These are phyloP conservation scores for Arachis hypogaea DNA, from an alignment of 306 rosid species.

Conservation along the genomic window DNA sequence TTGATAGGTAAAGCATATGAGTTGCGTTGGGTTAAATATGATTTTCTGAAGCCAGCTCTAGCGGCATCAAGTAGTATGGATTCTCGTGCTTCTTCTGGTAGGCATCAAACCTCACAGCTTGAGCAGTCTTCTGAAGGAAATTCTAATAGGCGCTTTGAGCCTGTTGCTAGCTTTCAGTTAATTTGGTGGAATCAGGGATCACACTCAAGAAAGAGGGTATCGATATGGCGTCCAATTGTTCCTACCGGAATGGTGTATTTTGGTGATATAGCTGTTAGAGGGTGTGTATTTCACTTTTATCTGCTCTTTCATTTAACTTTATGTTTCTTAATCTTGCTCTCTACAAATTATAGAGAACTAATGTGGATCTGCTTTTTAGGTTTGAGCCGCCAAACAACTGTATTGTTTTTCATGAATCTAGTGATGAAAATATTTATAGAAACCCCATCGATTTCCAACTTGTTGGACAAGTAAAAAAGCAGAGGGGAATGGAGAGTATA, in stretches of 20 bases:
- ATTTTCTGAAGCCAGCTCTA: conserved; percentile 56
- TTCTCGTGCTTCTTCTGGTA: conserved; percentile 46
- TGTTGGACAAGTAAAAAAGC: conserved; percentile 86
- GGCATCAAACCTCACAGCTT: conserved; percentile 44
- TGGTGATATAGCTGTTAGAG: conserved; percentile 85
- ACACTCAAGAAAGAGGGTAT: conserved; percentile 70
- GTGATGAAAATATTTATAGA: conserved; percentile 69
- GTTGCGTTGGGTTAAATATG: conserved; percentile 72
- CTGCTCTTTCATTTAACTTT: conserved; percentile 24
- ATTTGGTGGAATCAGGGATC: conserved; percentile 94
- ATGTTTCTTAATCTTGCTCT: conserved; percentile 30
- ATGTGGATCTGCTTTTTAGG: conserved; percentile 50
- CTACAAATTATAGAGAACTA: conserved; percentile 25
- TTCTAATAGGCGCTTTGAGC: conserved; percentile 67
- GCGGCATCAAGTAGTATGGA: conserved; percentile 44
- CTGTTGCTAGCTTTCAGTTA: conserved; percentile 82
- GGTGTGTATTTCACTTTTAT: conserved; percentile 51
- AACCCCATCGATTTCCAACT: conserved; percentile 79
- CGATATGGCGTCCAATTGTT: conserved; percentile 94
- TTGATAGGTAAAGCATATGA: conserved; percentile 73
- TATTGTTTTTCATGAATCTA: conserved; percentile 74
- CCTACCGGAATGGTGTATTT: conserved; percentile 82
- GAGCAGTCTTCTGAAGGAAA: conserved; percentile 53
- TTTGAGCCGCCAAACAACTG: conserved; percentile 92
- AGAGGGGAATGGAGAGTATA: conserved; percentile 77